Base-by-base conservation (phyloP, 1,139 yeast species). In the Candida sp. region DNA sequence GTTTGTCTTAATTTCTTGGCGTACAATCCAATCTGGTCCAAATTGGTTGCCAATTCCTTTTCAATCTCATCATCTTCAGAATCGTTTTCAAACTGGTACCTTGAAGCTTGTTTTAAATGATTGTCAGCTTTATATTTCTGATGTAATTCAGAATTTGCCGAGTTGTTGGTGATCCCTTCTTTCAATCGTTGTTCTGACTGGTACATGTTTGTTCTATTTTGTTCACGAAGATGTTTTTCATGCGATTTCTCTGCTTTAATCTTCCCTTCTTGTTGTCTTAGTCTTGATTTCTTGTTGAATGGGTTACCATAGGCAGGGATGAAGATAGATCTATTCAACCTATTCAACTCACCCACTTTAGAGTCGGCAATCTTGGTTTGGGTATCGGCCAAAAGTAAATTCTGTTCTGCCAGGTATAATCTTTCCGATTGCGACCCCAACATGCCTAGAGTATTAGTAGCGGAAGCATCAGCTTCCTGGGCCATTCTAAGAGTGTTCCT, bases 341-440 rank as follows among this genome's bases (percentile, higher is more conserved):
- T 79, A 55, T 83, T 80, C 55, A 95, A 77, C 58, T 90, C 95
- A 43, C 78, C 78, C 34, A 93, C 95, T 63, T 88, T 88, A 43
- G 84, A 88, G 51, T 86, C 90, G 5, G 96, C 96, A 46, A 87
- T 79, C 53, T 82, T 75, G 49, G 89, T 87, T 60, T 90, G 97
- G 2, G 90, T 84, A 47, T 84, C 87, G 38, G 95, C 88, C 45
- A 87, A 67, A 45, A 87, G 79, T 53, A 93, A 67, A 54, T 83
- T 84, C 53, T 81, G 82, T 60, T 91, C 97, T 19, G 93, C 83
- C 57, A 79, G 81, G 60, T 85, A 87, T 50, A 93, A 70, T 42
- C 89, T 73, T 60, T 90, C 97, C 44, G 95, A 84, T 64, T 95
- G 99, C 21, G 93, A 81, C 25, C 98, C 98, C 44, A 93, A 75